Evolutionary conservation across 192 early-diverging fungal species (phyloP), one percentile per base, ranked within the genome.

Genomic region (Coemansia sp.): DNA sequence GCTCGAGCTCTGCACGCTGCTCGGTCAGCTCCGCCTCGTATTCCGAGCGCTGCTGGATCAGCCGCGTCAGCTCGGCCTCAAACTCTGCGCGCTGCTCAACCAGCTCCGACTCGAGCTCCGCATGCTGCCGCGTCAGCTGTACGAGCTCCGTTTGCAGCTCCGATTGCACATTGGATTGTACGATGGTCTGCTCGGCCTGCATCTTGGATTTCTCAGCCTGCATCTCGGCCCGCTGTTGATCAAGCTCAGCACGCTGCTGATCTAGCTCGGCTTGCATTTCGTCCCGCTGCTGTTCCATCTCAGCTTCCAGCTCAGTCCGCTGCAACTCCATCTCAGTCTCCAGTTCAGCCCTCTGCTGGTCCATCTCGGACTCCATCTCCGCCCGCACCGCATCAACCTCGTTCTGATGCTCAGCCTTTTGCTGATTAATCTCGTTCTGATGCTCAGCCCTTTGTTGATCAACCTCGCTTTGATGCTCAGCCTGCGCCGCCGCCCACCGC

Each of bases 401-500:
- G 24, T 0, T 3, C 29, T 55, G 53, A 12, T 25, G 21, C 0
- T 56, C 41, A 25, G 37, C n/a, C 29, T 21, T 43, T 10, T 61
- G 53, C 14, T 11, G 32, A 4, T 45, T 45, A 2, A 68, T 25
- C 53, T 68, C 62, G 10, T 39, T 21, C 14, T 47, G 27, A 39
- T 75, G 59, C 41, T 54, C 38, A 5, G 21, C 9, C 12, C 17
- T 27, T 37, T 59, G 55, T 4, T 2, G 10, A 11, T 45, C 51
- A 6, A 72, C 19, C 45, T 49, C 65, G 27, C 56, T 51, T 9
- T 24, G 32, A 43, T 78, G 64, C 64, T 72, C 67, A 2, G 38
- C 37, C 14, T 63, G 64, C 7, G 65, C 71, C 0, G 76, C 76
- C 2, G 69, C 68, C 76, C 76, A 79, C 47, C 76, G 67, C 57